Evolutionary conservation across 164 flowering plant genomes (phyloP).

Genomic region (Macadamia tetraphylla): DNA sequence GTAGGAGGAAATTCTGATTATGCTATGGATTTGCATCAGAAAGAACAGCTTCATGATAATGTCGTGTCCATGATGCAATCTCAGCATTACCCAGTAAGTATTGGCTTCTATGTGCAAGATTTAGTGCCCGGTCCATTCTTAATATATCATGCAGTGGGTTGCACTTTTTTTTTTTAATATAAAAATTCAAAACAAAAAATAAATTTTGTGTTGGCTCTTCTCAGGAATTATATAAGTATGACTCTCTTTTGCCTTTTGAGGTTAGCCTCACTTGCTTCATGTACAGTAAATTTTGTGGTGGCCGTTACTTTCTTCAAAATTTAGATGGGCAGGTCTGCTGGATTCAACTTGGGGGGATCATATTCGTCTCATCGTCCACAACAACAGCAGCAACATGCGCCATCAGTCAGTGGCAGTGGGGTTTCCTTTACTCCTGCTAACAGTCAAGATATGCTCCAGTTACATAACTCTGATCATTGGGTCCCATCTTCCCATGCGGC

Average conservation of each 20-base stretch:
- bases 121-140: neutral
- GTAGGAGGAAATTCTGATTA: constrained; percentile 71
- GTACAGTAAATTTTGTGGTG: too few relatives aligned
- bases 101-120: neutral
- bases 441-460: constrained; percentile 72
- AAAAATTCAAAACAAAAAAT: too few relatives aligned
- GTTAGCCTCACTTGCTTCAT: neutral
- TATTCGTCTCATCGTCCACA: constrained; percentile 75
- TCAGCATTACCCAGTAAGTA: constrained; percentile 75
- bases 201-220: too few relatives aligned
- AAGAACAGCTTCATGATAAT: constrained; percentile 83
- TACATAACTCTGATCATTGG: constrained; percentile 67
- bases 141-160: neutral
- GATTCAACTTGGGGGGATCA: constrained; percentile 71
- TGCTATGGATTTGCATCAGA: constrained; percentile 73
- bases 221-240: too few relatives aligned
- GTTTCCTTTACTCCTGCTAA: constrained; percentile 62
- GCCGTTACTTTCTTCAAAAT: neutral
- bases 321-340: constrained; percentile 78
- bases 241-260: constrained; percentile 1
- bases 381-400: constrained; percentile 55
- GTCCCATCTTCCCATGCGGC: constrained; percentile 72
- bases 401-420: constrained; percentile 60
- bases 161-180: too few relatives aligned
- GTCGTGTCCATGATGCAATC: constrained; percentile 74